Evolutionary conservation across 352 stramenopile genomes (phyloP), one percentile per base, ranked within the genome.

Genomic region (Pythium monospermum): DNA sequence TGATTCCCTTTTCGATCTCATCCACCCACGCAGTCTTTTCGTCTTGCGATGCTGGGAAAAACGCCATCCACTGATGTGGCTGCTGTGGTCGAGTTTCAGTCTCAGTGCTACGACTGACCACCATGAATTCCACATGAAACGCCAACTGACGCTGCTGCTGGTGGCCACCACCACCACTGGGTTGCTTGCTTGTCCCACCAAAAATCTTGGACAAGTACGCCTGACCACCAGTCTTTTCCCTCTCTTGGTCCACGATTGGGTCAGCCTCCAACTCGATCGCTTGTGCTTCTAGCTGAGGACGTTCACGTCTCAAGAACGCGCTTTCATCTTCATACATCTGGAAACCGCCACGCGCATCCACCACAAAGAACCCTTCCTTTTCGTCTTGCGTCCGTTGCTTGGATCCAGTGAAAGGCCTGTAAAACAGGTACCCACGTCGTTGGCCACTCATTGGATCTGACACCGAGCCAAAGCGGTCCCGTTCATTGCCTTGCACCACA

Each of bases 321-420:
- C 39, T 69, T 49, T 85, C 74, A n/a, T 80, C 67, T 0, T 53
- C 57, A 37, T 64, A 86, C 16, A 88, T 55, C 19, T 37, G 50
- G 13, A 83, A 19, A 13, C 59, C 45, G 0, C 40, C 74, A 3
- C 70, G 61, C 35, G 60, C 53, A 6, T 47, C 64, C 21, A 83
- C 6, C 0, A 83, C 59, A 10, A 85, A 33, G 41, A 60, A 73
- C 13, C 59, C 64, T 30, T 64, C 54, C n/a, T 21, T 32, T 22
- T 57, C 47, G 6, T 43, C 27, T 3, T 52, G 18, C 3, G 21
- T 8, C 3, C n/a, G n/a, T 11, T 32, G n/a, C 19, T 33, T 27
- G 1, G 26, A 4, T 6, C 12, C 4, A 1, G 5, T 7, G 13
- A 19, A 23, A 6, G 47, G 5, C 5, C 43, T 31, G 23, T 62